Evolutionary conservation across 2,329 filamentous ascomycete genomes (phyloP).

Genomic region (Hypomyces rosellus): DNA sequence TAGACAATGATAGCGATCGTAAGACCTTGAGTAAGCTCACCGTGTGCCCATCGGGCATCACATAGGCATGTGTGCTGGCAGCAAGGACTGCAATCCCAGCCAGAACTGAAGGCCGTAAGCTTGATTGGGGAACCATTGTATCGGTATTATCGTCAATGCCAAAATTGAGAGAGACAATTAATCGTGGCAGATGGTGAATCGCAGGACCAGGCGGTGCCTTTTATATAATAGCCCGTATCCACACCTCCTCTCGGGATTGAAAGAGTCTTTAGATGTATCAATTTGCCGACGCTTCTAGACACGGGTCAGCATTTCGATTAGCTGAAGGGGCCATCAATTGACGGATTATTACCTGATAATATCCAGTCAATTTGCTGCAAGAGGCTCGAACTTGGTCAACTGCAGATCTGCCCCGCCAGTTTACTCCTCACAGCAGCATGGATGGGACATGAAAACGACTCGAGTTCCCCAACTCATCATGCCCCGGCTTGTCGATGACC

Average conservation of each 20-base stretch:
- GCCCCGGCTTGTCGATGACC: too few species aligned
- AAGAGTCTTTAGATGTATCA: not conserved
- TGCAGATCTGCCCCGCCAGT: too few species aligned
- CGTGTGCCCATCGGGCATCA: constrained; percentile 7
- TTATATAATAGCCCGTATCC: not conserved
- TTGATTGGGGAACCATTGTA: not conserved
- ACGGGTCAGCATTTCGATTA: not conserved
- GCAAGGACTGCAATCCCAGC: constrained; percentile 2
- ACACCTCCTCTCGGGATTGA: not conserved
- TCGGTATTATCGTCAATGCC: not conserved
- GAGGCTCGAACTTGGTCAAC: too few species aligned
- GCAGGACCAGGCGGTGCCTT: not conserved
- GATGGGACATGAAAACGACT: too few species aligned
- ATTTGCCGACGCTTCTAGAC: not conserved
- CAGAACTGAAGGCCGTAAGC: not conserved
- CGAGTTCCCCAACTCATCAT: not conserved
- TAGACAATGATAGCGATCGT: not conserved
- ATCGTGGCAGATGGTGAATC: not conserved
- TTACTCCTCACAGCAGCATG: too few species aligned
- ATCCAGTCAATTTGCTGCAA: too few species aligned
- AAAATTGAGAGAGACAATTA: not conserved
- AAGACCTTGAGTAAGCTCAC: not conserved
- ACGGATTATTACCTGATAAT: too few species aligned
- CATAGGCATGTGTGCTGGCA: constrained; percentile 1
- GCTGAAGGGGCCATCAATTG: too few species aligned